Conservation (phyloP, 2,329 filamentous ascomycete genomes). For the Claviceps arundinis region DNA sequence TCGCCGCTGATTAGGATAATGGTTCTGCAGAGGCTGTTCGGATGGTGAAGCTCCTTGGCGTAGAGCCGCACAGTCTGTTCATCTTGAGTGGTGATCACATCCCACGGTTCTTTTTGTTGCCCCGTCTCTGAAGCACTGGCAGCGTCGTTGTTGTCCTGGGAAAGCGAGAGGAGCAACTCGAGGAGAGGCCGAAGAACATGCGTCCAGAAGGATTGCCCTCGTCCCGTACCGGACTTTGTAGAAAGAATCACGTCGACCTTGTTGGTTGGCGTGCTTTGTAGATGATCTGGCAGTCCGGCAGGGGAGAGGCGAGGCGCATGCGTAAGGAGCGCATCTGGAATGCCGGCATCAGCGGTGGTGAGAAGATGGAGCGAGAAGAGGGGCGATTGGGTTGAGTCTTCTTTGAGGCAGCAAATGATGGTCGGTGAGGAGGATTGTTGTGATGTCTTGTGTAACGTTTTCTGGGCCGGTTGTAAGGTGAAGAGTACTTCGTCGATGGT, state of each 20-base stretch:
- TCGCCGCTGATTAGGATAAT: slow-evolving; percentile 78
- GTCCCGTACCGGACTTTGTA: slow-evolving; percentile 48
- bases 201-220: slow-evolving; percentile 42
- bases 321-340: slow-evolving; percentile 24
- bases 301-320: slow-evolving; percentile 17
- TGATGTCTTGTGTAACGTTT: not conserved
- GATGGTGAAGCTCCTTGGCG: slow-evolving; percentile 24
- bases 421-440: not conserved
- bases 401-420: slow-evolving; percentile 26
- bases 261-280: slow-evolving; percentile 12
- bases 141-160: slow-evolving; percentile 14
- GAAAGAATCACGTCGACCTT: slow-evolving; percentile 54
- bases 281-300: slow-evolving; percentile 23
- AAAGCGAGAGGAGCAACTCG: slow-evolving; percentile 25
- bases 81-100: slow-evolving; percentile 48
- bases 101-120: not conserved
- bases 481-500: slow-evolving; percentile 18
- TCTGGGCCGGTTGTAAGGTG: slow-evolving; percentile 6
- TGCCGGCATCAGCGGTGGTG: slow-evolving; percentile 11
- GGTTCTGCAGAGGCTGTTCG: slow-evolving; percentile 23
- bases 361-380: slow-evolving; percentile 16
- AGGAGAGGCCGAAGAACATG: slow-evolving; percentile 44
- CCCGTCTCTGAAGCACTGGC: not conserved
- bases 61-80: slow-evolving; percentile 52
- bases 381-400: slow-evolving; percentile 16